Base-by-base conservation (phyloP, 139 green algal genomes). In the Desmodesmus armatus region DNA sequence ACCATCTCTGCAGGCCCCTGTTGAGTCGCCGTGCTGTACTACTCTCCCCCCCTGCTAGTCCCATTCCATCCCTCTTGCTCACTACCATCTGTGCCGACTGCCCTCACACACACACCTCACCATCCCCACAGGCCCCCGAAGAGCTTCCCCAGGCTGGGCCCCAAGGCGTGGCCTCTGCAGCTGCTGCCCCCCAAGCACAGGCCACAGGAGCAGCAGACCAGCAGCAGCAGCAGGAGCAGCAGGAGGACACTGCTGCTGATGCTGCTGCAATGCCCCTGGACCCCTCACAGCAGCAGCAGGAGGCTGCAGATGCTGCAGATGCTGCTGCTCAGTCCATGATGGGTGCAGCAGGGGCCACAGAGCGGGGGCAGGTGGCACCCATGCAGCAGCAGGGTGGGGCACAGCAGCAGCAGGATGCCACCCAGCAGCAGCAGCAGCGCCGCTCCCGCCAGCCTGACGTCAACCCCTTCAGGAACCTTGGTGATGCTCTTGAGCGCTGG, bases 401-500 rank as follows among this genome's bases (percentile, higher is more conserved):
- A 27, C 80, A 79, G 51, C 78, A 88, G 74, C 83, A 79, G 73
- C 81, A 83, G 78, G 67, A 55, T 33, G 75, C 33, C 44, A 60
- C 88, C 71, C 67, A 84, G 70, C 51, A 60, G 43, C 60, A 71
- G 29, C 47, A 81, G 55, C 72, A 66, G 41, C 69, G 79, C 29
- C 82, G 82, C 40, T 84, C 85, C 84, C 86, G 90, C 67, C 78
- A 89, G 67, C 78, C 82, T 27, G 70, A 90, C 29, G 84, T 93
- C 55, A 98, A 98, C 87, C 95, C 95, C 27, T 91, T 95, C 44
- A 89, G 93, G 31, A 85, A 70, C 81, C 75, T 95, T 17, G 94
- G 95, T 11, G 88, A 92, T 80, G 95, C 95, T 17, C 37, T 97
- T 88, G 93, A 98, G 90, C 79, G 89, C 0, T 98, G 95, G 95